Evolutionary conservation across 768 basidiomycete species (phyloP).

Genomic region (Mycena latifolia): DNA sequence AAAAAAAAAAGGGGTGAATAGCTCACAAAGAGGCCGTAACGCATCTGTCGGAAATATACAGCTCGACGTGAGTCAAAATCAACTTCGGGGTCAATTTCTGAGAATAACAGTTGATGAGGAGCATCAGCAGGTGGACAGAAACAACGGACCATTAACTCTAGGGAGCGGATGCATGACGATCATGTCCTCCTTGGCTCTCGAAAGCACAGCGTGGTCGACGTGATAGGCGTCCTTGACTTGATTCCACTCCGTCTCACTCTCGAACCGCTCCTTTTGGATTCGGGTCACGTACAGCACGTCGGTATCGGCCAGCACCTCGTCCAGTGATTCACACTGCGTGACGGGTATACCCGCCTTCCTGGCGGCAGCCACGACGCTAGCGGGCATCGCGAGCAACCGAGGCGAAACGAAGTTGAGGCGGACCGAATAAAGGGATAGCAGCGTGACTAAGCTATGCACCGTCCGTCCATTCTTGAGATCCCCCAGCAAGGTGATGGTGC

Average conservation of each 20-base stretch:
- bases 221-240: conserved; percentile 93
- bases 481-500: conserved; percentile 91
- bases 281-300: conserved; percentile 98
- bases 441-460: conserved; percentile 94
- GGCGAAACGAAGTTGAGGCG: conserved; percentile 97
- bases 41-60: conserved; percentile 99
- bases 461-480: conserved; percentile 99
- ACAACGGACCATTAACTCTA: conserved; percentile 79
- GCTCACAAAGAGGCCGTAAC: conserved; percentile 96
- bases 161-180: conserved; percentile 99
- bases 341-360: conserved; percentile 87
- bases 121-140: not conserved
- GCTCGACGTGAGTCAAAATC: conserved; percentile 96
- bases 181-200: conserved; percentile 95
- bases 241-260: conserved; percentile 85
- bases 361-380: conserved; percentile 84
- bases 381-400: conserved; percentile 88
- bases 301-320: conserved; percentile 91
- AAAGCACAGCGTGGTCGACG: conserved; percentile 93
- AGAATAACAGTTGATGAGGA: conserved; percentile 30
- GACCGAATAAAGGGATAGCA: conserved; percentile 93
- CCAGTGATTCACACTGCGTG: conserved; percentile 86
- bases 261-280: conserved; percentile 95
- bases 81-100: conserved; percentile 98
- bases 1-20: not conserved